Evolutionary conservation across 495 filamentous ascomycete species (phyloP).

Genomic region (Penicillium steckii): DNA sequence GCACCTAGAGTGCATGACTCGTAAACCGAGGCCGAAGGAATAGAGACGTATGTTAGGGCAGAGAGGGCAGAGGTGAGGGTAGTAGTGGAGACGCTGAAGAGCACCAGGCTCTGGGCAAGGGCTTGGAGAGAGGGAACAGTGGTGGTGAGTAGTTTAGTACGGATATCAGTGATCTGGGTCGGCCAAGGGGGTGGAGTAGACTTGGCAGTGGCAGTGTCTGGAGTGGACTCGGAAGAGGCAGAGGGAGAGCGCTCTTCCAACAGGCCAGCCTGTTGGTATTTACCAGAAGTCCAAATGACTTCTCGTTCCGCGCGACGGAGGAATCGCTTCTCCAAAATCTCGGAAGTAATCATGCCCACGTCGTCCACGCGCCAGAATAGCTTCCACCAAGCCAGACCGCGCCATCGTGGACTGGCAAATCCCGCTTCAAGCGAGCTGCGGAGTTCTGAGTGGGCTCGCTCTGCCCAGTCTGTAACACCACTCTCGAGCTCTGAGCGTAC

Average conservation of each 20-base stretch:
- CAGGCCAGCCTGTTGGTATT: conserved; percentile 68
- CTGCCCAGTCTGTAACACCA: conserved; percentile 68
- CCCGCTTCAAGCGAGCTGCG: conserved; percentile 72
- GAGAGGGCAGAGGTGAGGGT: conserved; percentile 62
- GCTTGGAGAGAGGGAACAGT: conserved; percentile 77
- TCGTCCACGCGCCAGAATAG: conserved; percentile 94
- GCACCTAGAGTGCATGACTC: conserved; percentile 80
- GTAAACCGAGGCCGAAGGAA: conserved; percentile 57
- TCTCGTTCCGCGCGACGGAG: conserved; percentile 71
- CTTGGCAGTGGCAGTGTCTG: conserved; percentile 11
- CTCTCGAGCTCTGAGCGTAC: conserved; percentile 51
- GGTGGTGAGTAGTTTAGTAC: conserved; percentile 54
- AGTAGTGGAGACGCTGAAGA: conserved; percentile 69
- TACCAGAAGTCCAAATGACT: conserved; percentile 77
- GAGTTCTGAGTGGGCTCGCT: conserved; percentile 78
- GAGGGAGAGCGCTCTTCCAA: conserved; percentile 26
- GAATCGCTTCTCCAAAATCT: conserved; percentile 73
- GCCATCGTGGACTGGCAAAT: conserved; percentile 69
- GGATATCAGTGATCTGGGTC: conserved; percentile 45
- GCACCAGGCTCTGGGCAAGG: conserved; percentile 72
- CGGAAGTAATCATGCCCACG: conserved; percentile 73
- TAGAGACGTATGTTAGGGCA: conserved; percentile 65
- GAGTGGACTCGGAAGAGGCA: conserved; percentile 9
- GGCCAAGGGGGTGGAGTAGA: conserved; percentile 34
- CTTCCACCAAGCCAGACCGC: conserved; percentile 85